These are phyloP conservation scores for Leccinum ponderosum DNA, from an alignment of 1,284 basidiomycete genomes.

Conservation along the genomic window DNA sequence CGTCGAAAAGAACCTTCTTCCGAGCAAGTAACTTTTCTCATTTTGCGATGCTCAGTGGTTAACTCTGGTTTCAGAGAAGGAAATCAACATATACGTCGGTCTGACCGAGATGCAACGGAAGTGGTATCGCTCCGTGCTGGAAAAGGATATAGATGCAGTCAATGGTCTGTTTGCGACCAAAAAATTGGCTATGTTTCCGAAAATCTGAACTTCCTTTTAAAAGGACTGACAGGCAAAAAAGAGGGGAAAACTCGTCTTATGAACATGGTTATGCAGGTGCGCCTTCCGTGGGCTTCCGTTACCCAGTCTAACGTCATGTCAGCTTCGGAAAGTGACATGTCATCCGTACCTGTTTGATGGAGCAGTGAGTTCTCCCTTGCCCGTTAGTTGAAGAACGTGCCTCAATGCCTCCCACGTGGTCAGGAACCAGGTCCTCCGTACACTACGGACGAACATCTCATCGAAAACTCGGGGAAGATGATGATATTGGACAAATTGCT, in stretches of 20 bases:
- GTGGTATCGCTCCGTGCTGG: constrained; percentile 95
- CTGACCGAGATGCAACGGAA: constrained; percentile 98
- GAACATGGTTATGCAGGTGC: constrained; percentile 99
- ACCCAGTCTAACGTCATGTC: constrained; percentile 5
- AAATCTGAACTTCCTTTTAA: neutral
- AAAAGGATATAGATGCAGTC: constrained; percentile 99
- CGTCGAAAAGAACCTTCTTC: constrained; percentile 94
- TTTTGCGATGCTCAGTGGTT: neutral
- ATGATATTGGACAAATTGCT: constrained; percentile 95
- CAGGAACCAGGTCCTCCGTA: constrained; percentile 97
- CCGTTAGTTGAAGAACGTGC: neutral
- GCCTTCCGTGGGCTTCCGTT: constrained; percentile 20
- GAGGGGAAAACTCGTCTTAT: constrained; percentile 97
- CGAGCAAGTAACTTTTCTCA: constrained; percentile 55
- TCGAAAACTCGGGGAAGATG: constrained; percentile 98
- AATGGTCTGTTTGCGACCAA: constrained; percentile 58
- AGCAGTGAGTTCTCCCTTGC: constrained; percentile 51
- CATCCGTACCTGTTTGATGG: constrained; percentile 89
- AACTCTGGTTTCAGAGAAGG: constrained; percentile 70
- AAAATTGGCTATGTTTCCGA: neutral
- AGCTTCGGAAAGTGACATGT: constrained; percentile 80
- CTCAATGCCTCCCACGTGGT: neutral
- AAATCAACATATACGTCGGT: constrained; percentile 98
- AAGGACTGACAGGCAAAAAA: constrained; percentile 91
- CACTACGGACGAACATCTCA: constrained; percentile 96